These are phyloP conservation scores for Apiotrichum montevideense DNA, from an alignment of 1,284 basidiomycete species.

Conservation along the genomic window DNA sequence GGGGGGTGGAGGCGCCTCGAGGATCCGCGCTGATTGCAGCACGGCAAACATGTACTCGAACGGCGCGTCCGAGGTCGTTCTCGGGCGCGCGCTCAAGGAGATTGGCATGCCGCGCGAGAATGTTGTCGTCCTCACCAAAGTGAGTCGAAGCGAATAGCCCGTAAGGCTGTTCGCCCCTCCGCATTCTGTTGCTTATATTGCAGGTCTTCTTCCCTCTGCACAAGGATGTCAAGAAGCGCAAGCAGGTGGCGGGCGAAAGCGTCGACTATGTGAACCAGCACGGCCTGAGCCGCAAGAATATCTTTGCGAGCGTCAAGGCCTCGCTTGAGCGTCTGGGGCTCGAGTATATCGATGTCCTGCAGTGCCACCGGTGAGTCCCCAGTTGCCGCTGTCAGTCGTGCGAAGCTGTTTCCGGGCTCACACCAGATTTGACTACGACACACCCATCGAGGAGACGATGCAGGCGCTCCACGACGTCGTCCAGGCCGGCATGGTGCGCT, in stretches of 20 bases:
- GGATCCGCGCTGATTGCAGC: slow-evolving; percentile 4
- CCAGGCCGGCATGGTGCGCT: slow-evolving; percentile 58
- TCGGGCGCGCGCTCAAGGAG: slow-evolving; percentile 73
- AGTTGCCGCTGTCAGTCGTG: background rate
- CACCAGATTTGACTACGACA: slow-evolving; percentile 53
- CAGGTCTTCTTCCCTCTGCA: slow-evolving; percentile 22
- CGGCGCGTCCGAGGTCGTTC: slow-evolving; percentile 56
- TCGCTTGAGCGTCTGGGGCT: slow-evolving; percentile 60
- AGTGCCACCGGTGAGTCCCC: slow-evolving; percentile 50
- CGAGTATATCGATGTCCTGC: slow-evolving; percentile 61
- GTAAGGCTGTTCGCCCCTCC: background rate
- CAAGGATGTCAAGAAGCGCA: background rate
- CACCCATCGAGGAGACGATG: slow-evolving; percentile 61
- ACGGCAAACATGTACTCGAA: slow-evolving; percentile 51
- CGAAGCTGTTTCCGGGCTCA: background rate
- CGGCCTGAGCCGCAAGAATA: slow-evolving; percentile 52
- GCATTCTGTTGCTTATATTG: no score
- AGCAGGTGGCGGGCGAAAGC: slow-evolving; percentile 3
- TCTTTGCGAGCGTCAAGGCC: slow-evolving; percentile 63
- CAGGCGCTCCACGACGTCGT: slow-evolving; percentile 64
- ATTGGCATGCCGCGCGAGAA: slow-evolving; percentile 65
- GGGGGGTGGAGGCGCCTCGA: background rate
- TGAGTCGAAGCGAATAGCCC: slow-evolving; percentile 19
- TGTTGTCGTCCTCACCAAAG: slow-evolving; percentile 74
- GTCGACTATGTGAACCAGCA: slow-evolving; percentile 47